Evolutionary conservation across 192 early-diverging fungal genomes (phyloP).

Genomic region (Entrophospora sp.): DNA sequence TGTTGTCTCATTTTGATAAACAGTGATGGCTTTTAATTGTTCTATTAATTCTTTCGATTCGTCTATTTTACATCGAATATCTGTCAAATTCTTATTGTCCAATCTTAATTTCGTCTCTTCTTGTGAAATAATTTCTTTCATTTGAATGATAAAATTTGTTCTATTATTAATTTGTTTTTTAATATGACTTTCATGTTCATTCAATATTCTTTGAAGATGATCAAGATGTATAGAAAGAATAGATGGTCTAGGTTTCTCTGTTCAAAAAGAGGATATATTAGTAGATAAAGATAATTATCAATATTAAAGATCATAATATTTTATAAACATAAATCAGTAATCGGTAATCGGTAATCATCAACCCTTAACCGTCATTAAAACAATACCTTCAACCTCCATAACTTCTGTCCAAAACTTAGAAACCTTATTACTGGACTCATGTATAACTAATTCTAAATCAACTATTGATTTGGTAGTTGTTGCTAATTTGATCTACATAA

Average conservation of each 20-base stretch:
- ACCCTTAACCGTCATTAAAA: background rate
- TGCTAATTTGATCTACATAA: background rate
- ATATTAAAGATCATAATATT: too few relatives aligned
- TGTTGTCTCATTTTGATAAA: background rate
- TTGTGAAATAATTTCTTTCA: conserved; percentile 1
- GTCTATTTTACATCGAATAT: conserved; percentile 4
- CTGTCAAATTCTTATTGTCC: background rate
- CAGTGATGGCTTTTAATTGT: conserved; percentile 3
- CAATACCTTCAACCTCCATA: conserved; percentile 1
- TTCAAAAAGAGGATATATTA: too few relatives aligned
- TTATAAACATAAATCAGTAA: too few relatives aligned
- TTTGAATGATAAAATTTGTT: background rate
- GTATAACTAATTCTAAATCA: background rate
- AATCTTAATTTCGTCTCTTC: background rate
- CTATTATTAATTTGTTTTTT: background rate
- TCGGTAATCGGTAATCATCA: background rate
- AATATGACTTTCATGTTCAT: background rate
- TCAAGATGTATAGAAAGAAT: conserved; percentile 9
- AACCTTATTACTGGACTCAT: background rate
- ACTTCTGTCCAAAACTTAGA: background rate
- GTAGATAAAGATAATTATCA: too few relatives aligned
- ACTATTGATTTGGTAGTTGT: background rate
- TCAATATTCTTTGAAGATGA: background rate
- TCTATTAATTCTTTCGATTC: conserved; percentile 4
- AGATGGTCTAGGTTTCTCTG: background rate